These are phyloP conservation scores for Tuctoria greenei DNA, from an alignment of 176 grass and related monocot genomes.

Conservation along the genomic window DNA sequence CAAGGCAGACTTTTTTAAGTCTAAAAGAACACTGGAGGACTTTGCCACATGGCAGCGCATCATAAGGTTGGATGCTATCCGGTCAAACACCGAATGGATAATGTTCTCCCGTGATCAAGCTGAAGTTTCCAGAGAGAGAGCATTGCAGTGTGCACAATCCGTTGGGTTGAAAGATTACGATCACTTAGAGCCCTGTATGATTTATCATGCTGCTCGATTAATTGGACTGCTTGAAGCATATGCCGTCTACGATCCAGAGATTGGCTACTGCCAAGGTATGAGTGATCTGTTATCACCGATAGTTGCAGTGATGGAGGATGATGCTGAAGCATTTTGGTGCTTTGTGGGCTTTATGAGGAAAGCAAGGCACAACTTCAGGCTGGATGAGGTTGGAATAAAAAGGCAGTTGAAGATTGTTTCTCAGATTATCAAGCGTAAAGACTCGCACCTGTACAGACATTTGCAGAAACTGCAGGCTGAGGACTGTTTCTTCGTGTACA, in stretches of 20 bases:
- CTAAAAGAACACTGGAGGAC: conserved; percentile 65
- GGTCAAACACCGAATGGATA: conserved; percentile 80
- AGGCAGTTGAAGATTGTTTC: conserved; percentile 92
- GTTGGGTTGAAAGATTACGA: conserved; percentile 74
- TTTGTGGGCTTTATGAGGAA: conserved; percentile 96
- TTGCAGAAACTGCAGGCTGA: conserved; percentile 96
- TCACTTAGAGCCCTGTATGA: conserved; percentile 70
- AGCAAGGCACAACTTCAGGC: conserved; percentile 92
- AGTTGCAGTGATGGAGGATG: conserved; percentile 75
- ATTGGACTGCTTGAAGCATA: conserved; percentile 84
- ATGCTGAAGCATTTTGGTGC: conserved; percentile 92
- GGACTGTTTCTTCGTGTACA: conserved; percentile 98
- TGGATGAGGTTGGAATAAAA: conserved; percentile 87
- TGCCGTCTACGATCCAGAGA: conserved; percentile 79
- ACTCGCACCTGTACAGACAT: conserved; percentile 77
- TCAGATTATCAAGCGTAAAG: conserved; percentile 93
- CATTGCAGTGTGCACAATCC: conserved; percentile 49
- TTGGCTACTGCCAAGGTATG: conserved; percentile 98
- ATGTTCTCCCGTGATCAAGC: conserved; percentile 58
- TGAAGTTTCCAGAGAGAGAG: conserved; percentile 57
- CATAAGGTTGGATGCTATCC: conserved; percentile 85
- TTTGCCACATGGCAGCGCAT: conserved; percentile 88
- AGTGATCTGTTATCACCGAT: conserved; percentile 94
- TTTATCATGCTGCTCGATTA: conserved; percentile 76
- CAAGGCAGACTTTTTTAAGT: conserved; percentile 57